Base-by-base conservation (phyloP, 352 stramenopile genomes). In the Lagenidium giganteum region DNA sequence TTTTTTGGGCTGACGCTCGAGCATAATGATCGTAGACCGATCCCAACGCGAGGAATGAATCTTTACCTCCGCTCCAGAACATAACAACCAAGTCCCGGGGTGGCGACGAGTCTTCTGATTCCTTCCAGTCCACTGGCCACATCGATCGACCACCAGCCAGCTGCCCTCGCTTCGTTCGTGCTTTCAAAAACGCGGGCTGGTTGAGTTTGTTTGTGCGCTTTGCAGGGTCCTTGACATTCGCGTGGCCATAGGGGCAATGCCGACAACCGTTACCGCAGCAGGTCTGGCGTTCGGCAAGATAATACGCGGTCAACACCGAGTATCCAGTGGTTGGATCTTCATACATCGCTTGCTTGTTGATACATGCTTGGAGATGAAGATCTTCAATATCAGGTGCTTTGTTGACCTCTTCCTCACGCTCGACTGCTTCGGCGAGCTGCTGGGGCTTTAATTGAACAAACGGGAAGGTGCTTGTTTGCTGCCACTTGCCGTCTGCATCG, bases 251-350 rank as follows among this genome's bases (percentile, higher is more conserved):
- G 0, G 85, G 85, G 63, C 88, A 97, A 50, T 97, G 88, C 7
- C 88, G 71, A 58, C 88, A 97, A 16, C 83, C 77, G 38, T 82
- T 88, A 26, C 88, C 88, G 63, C 88, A 97, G 50, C 88, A 97
- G 32, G 76, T 77, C 34, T 92, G 86, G 38, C 83, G 71, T 24
- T 81, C 60, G 29, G 60, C 51, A 42, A 95, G 70, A 29, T 78
- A 80, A 28, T 90, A 48, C 35, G 77, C 64, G 1, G 88, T 97
- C 64, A 97, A 89, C 2, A 97, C 88, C 2, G 56, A 76, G 53
- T 95, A 96, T 4, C 84, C 85, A 0, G 83, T 93, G 17, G 54
- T 61, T 18, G 87, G 85, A 51, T 96, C 87, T 16, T 51, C 83
- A 57, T 96, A 96, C 47, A 70, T 87, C 17, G 73, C 54, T 60